These are phyloP conservation scores for Saturnispora gosingensis DNA, from an alignment of 805 yeast species.

Conservation along the genomic window DNA sequence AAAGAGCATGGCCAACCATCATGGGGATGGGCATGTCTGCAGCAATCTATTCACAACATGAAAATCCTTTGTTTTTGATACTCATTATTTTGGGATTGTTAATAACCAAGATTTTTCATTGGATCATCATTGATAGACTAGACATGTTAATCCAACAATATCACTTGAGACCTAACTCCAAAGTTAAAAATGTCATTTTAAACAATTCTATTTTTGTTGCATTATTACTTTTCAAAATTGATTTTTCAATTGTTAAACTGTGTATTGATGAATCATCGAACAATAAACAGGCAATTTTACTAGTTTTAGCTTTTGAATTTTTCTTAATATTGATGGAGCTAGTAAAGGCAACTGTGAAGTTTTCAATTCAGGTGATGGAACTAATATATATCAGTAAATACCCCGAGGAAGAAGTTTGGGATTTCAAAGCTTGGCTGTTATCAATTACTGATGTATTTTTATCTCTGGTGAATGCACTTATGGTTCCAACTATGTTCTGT, in stretches of 20 bases:
- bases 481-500: constrained; percentile 31
- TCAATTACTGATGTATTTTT: constrained; percentile 43
- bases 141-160: constrained; percentile 39
- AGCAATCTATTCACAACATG: constrained; percentile 40
- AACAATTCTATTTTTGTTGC: constrained; percentile 39
- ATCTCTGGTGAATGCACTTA: constrained; percentile 21
- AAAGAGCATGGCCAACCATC: constrained; percentile 52
- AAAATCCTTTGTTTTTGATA: constrained; percentile 36
- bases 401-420: constrained; percentile 63
- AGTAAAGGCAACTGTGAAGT: constrained; percentile 37
- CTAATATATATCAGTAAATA: constrained; percentile 34
- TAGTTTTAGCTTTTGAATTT: constrained; percentile 70
- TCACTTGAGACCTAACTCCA: constrained; percentile 21
- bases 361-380: constrained; percentile 48
- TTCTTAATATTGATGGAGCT: constrained; percentile 52
- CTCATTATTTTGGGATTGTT: constrained; percentile 30
- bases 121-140: constrained; percentile 49
- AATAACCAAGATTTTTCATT: constrained; percentile 62
- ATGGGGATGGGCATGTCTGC: constrained; percentile 53
- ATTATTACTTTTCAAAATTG: constrained; percentile 36
- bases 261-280: constrained; percentile 49
- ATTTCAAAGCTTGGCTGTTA: constrained; percentile 49
- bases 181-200: constrained; percentile 18
- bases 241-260: constrained; percentile 41
- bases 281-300: constrained; percentile 45